A percentile compares a stretch with the other conserved stretches of the same genome.
These are phyloP conservation scores for Ilex aquifolium DNA, from an alignment of 257 asterid genomes.

Conservation along the genomic window DNA sequence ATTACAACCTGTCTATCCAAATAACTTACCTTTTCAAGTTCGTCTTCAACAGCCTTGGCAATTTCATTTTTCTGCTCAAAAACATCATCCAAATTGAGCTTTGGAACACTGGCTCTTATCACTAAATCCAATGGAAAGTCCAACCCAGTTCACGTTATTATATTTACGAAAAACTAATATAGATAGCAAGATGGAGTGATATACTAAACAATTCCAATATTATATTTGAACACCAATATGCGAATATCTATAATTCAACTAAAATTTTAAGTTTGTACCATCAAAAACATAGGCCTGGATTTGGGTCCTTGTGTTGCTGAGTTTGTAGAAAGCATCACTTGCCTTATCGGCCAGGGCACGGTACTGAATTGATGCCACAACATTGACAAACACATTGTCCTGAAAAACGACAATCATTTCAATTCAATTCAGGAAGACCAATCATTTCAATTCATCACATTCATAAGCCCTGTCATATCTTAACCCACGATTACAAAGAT, in stretches of 20 bases:
- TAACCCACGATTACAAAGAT: not conserved
- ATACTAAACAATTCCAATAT: no score
- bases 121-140: conserved; percentile 5
- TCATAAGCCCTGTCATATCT: not conserved
- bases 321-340: conserved; percentile 28
- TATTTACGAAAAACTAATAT: no score
- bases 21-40: conserved; percentile 29
- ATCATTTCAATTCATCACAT: not conserved
- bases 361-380: conserved; percentile 34
- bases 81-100: conserved; percentile 22
- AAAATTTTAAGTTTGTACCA: conserved; percentile 6
- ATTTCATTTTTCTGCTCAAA: conserved; percentile 39
- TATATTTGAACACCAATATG: no score
- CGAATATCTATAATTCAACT: not conserved
- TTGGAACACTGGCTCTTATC: conserved; percentile 39
- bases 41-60: conserved; percentile 37
- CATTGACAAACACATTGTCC: conserved; percentile 32
- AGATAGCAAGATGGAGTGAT: no score
- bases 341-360: conserved; percentile 32
- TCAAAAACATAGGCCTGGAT: conserved; percentile 34
- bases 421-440: no score
- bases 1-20: not conserved
- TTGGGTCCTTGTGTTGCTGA: conserved; percentile 23
- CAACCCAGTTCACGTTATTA: no score
- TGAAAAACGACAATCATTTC: not conserved